These are phyloP conservation scores for Myxozyma mucilagina DNA, from an alignment of 805 yeast genomes.

Conservation along the genomic window DNA sequence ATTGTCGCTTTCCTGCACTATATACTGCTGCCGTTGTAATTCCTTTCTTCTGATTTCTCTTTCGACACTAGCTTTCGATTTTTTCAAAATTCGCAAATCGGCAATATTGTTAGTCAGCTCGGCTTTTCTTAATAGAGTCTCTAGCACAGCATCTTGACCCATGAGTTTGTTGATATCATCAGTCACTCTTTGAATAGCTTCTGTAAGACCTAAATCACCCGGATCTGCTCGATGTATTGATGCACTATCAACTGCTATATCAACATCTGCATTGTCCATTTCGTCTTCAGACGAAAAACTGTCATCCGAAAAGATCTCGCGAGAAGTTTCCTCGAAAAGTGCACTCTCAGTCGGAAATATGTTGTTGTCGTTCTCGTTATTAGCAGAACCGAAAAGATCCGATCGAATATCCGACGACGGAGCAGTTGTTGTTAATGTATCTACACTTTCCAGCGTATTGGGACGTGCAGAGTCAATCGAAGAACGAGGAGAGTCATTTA, in stretches of 20 bases:
- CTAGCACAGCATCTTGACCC: slow-evolving; percentile 64
- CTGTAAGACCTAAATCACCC: slow-evolving; percentile 56
- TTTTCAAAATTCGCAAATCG: slow-evolving; percentile 65
- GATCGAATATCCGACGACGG: slow-evolving; percentile 13
- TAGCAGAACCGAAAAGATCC: slow-evolving; percentile 29
- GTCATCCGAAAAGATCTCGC: slow-evolving; percentile 33
- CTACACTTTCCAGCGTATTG: not conserved
- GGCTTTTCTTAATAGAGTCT: slow-evolving; percentile 73
- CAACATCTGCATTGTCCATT: slow-evolving; percentile 36
- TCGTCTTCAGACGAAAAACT: slow-evolving; percentile 33
- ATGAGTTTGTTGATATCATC: slow-evolving; percentile 65
- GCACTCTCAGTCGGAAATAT: slow-evolving; percentile 29
- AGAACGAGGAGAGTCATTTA: slow-evolving; percentile 14
- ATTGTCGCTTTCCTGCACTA: slow-evolving; percentile 80
- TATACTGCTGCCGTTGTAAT: slow-evolving; percentile 72
- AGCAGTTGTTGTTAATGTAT: not conserved
- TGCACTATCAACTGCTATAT: slow-evolving; percentile 33
- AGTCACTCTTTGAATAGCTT: slow-evolving; percentile 38
- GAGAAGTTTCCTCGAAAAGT: slow-evolving; percentile 31
- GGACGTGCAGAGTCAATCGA: slow-evolving; percentile 18
- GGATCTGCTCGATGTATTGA: slow-evolving; percentile 62
- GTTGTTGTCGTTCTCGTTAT: slow-evolving; percentile 13
- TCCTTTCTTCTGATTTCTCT: slow-evolving; percentile 75
- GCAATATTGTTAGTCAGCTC: slow-evolving; percentile 75
- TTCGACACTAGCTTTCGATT: slow-evolving; percentile 65